phyloP scores from a whole-genome alignment of 2,329 filamentous ascomycete genomes.

The Botrytis galanthina region DNA sequence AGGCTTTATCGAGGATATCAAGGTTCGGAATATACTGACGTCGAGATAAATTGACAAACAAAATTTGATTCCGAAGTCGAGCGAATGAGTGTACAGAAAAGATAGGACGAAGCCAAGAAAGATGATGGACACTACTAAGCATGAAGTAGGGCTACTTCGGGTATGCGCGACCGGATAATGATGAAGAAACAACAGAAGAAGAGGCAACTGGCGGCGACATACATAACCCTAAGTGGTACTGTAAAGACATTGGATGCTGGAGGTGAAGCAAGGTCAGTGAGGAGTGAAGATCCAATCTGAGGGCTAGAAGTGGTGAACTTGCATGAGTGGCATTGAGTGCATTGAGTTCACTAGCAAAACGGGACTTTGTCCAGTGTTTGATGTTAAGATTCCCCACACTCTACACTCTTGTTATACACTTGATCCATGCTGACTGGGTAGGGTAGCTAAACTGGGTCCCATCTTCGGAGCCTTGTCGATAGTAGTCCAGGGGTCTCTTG shows the following conservation, averaged over 20 bases:
- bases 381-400: conserved; percentile 39
- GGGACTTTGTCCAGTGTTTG: conserved; percentile 38
- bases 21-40: conserved; percentile 23
- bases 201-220: conserved; percentile 34
- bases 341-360: conserved; percentile 36
- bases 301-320: conserved; percentile 18
- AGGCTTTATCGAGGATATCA: conserved; percentile 13
- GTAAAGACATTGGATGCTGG: conserved; percentile 26
- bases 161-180: conserved; percentile 34
- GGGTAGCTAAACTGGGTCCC: conserved; percentile 22
- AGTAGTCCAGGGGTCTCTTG: conserved; percentile 31
- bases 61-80: conserved; percentile 21
- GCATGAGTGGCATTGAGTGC: conserved; percentile 34
- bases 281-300: conserved; percentile 10
- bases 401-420: conserved; percentile 24
- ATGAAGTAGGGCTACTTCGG: conserved; percentile 34
- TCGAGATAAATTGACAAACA: conserved; percentile 20
- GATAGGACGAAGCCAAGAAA: conserved; percentile 27
- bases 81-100: conserved; percentile 22
- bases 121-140: conserved; percentile 26
- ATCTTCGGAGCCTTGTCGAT: conserved; percentile 37
- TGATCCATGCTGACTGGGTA: conserved; percentile 31
- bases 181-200: conserved; percentile 33
- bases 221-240: conserved; percentile 31
- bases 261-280: conserved; percentile 25